These are phyloP conservation scores for Funneliformis caledonium DNA, from an alignment of 371 early-diverging fungal species.

Conservation along the genomic window DNA sequence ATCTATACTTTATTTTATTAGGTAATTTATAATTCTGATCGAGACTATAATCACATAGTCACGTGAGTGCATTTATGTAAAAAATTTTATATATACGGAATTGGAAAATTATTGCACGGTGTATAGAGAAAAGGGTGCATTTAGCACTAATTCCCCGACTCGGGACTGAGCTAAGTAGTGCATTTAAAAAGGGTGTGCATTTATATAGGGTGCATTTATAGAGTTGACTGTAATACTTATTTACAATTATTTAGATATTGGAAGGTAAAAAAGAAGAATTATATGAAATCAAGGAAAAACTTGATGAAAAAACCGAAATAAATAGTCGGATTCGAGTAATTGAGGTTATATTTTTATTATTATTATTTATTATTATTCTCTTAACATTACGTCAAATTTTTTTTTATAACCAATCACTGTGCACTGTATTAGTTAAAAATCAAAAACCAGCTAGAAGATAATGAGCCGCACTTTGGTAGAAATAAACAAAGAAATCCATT, in stretches of 20 bases:
- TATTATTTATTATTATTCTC: neutral
- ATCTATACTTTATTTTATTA: too few species aligned
- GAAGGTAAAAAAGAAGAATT: conserved; percentile 75
- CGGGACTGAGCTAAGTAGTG: too few species aligned
- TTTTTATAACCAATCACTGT: neutral
- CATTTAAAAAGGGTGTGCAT: too few species aligned
- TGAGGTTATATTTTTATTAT: conserved; percentile 47
- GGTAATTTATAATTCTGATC: too few species aligned
- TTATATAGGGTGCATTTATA: neutral
- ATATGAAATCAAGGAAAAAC: conserved; percentile 65
- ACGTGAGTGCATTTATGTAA: too few species aligned
- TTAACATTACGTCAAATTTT: neutral
- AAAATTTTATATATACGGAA: too few species aligned
- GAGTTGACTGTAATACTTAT: too few species aligned
- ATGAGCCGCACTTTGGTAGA: conserved; percentile 53
- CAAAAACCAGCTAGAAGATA: conserved; percentile 66
- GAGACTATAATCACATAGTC: too few species aligned
- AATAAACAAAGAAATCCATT: conserved; percentile 58
- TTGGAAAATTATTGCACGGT: too few species aligned
- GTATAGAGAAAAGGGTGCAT: too few species aligned
- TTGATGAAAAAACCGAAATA: conserved; percentile 67
- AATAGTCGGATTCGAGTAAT: conserved; percentile 71
- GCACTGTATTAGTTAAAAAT: conserved; percentile 56
- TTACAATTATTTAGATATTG: conserved; percentile 52
- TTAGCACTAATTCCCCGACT: too few species aligned